Conservation (phyloP, 1,284 basidiomycete genomes). For the Ceratobasidium sp. region DNA sequence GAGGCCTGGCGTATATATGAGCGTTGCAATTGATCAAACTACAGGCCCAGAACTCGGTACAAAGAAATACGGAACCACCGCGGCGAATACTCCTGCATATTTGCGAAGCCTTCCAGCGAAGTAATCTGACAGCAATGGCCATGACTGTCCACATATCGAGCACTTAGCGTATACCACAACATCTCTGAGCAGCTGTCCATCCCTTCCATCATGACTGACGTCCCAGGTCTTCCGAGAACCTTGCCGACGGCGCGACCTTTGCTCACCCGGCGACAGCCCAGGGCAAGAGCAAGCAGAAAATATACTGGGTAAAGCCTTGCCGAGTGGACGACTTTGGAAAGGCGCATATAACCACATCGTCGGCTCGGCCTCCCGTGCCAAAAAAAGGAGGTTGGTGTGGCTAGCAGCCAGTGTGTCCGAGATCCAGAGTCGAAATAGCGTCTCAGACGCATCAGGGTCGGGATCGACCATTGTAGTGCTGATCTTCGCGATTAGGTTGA, state of each 20-base stretch:
- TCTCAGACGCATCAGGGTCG: neutral
- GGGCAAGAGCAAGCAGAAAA: neutral
- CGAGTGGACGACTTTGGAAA: neutral
- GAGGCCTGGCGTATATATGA: too few relatives aligned
- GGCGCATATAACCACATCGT: slow-evolving; percentile 13
- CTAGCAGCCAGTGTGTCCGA: neutral
- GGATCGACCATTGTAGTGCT: neutral
- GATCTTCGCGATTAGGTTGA: neutral
- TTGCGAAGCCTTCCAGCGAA: neutral
- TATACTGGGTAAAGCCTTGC: neutral
- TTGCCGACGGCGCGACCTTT: neutral
- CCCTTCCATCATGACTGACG: neutral
- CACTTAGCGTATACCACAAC: neutral
- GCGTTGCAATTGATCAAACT: neutral
- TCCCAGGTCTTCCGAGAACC: neutral
- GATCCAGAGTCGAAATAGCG: neutral
- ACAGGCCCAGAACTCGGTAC: neutral
- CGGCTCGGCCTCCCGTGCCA: neutral
- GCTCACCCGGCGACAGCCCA: neutral
- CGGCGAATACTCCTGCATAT: neutral
- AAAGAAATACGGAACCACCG: slow-evolving; percentile 12
- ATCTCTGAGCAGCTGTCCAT: neutral
- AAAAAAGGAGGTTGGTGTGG: neutral
- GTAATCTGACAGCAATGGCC: neutral
- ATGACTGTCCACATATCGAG: neutral